Conservation (phyloP, 352 stramenopile genomes). For the Elongisporangium anandrum region DNA sequence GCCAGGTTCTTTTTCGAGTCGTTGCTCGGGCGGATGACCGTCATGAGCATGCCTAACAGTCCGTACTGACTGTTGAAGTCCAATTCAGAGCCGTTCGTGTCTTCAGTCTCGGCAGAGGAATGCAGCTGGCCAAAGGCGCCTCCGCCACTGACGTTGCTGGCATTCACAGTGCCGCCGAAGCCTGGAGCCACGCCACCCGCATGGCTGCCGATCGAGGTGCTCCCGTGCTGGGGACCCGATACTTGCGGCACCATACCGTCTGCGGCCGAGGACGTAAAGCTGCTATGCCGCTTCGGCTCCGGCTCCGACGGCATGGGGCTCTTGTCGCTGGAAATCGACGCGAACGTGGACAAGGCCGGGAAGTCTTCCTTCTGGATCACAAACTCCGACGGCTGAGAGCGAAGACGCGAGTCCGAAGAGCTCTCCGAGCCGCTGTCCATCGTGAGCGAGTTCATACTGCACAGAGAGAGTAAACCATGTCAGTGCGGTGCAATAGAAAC, state of each 20-base stretch:
- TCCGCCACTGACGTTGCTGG: slow-evolving; percentile 10
- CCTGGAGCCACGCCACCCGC: slow-evolving; percentile 4
- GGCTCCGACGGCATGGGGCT: slow-evolving; percentile 26
- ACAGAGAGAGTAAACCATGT: slow-evolving; percentile 3
- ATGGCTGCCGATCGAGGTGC: slow-evolving; percentile 60
- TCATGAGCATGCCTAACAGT: slow-evolving; percentile 76
- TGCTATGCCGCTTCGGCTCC: slow-evolving; percentile 64
- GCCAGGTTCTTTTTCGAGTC: slow-evolving; percentile 72
- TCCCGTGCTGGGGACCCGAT: slow-evolving; percentile 34
- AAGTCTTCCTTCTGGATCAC: slow-evolving; percentile 88
- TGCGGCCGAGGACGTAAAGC: slow-evolving; percentile 62
- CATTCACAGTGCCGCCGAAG: neutral
- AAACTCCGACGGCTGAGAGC: slow-evolving; percentile 67
- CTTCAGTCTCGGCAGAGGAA: slow-evolving; percentile 10
- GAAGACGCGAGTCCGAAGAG: slow-evolving; percentile 23
- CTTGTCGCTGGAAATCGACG: slow-evolving; percentile 39
- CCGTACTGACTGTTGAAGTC: slow-evolving; percentile 76
- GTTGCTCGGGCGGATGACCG: slow-evolving; percentile 62
- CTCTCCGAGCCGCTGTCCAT: slow-evolving; percentile 35
- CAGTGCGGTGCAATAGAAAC: neutral
- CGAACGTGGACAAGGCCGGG: slow-evolving; percentile 73
- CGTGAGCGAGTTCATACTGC: slow-evolving; percentile 56
- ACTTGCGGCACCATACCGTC: slow-evolving; percentile 56
- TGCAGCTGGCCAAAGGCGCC: slow-evolving; percentile 61
- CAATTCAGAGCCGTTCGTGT: slow-evolving; percentile 36